These are phyloP conservation scores for Mrakia hoshinonis DNA, from an alignment of 768 basidiomycete species.

Conservation along the genomic window DNA sequence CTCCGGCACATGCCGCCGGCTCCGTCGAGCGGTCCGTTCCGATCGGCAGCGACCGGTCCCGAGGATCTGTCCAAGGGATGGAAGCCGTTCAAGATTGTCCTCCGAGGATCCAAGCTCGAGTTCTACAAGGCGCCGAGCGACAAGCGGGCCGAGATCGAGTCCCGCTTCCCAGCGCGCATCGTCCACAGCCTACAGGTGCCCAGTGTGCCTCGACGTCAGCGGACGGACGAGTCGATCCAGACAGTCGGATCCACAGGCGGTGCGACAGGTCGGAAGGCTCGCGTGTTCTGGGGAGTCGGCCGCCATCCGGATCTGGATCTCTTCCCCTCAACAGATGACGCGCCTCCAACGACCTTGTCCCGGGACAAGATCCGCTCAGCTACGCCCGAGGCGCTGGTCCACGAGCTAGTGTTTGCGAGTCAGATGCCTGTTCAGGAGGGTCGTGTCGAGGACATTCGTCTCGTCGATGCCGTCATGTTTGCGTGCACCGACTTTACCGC, in stretches of 20 bases:
- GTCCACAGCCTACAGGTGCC: background rate
- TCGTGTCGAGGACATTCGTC: background rate
- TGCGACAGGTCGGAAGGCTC: constrained; percentile 42
- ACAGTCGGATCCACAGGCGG: background rate
- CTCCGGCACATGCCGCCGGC: constrained; percentile 44
- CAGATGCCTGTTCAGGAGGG: constrained; percentile 38
- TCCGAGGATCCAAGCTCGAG: constrained; percentile 75
- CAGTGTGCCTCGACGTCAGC: background rate
- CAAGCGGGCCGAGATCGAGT: constrained; percentile 54
- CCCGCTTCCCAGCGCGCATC: constrained; percentile 56
- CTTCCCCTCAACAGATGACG: constrained; percentile 29
- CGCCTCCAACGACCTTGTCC: background rate
- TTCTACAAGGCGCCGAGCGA: constrained; percentile 74
- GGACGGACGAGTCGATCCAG: constrained; percentile 12
- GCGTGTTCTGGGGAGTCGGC: constrained; percentile 67
- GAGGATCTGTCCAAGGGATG: constrained; percentile 56
- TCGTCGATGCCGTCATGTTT: constrained; percentile 14
- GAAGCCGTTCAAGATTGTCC: constrained; percentile 76
- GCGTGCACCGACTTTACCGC: constrained; percentile 36
- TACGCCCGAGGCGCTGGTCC: constrained; percentile 66
- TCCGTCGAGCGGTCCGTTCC: constrained; percentile 7
- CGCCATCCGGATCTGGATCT: constrained; percentile 63
- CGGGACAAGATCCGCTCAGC: constrained; percentile 50
- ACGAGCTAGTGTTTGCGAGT: constrained; percentile 72
- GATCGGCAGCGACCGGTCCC: constrained; percentile 31